These are phyloP conservation scores for Candida sonorensis DNA, from an alignment of 805 yeast genomes.

Conservation along the genomic window DNA sequence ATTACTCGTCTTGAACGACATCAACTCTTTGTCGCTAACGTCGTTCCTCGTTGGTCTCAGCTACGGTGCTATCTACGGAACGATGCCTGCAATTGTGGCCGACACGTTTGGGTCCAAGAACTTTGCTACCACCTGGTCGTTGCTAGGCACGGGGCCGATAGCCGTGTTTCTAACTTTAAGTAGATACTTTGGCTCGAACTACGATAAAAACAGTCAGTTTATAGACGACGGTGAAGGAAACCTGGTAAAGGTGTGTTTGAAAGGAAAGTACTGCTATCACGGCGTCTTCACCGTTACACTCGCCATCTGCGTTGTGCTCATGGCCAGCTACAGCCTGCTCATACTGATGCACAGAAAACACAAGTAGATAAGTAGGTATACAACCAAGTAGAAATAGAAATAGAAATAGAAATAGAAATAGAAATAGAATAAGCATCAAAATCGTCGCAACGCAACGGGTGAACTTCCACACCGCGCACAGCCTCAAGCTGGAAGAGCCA, in stretches of 20 bases:
- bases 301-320: conserved; percentile 24
- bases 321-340: conserved; percentile 14
- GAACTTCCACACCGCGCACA: too few relatives aligned
- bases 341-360: conserved; percentile 5
- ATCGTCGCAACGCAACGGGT: too few relatives aligned
- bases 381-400: neutral
- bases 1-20: conserved; percentile 31
- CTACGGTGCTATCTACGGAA: conserved; percentile 67
- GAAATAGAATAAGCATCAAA: too few relatives aligned
- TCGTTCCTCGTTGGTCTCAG: conserved; percentile 56
- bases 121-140: conserved; percentile 73
- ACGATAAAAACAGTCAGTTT: conserved; percentile 37
- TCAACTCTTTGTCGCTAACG: conserved; percentile 37
- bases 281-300: conserved; percentile 37
- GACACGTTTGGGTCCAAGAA: conserved; percentile 62
- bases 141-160: conserved; percentile 66
- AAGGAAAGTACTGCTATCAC: conserved; percentile 43
- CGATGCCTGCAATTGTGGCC: conserved; percentile 69
- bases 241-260: conserved; percentile 31
- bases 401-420: neutral
- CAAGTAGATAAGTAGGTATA: neutral
- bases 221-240: conserved; percentile 28
- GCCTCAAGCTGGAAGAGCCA: too few relatives aligned
- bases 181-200: conserved; percentile 46
- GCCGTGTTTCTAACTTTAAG: conserved; percentile 47